These are phyloP conservation scores for Colletotrichum navitas DNA, from an alignment of 2,329 filamentous ascomycete genomes.

Conservation along the genomic window DNA sequence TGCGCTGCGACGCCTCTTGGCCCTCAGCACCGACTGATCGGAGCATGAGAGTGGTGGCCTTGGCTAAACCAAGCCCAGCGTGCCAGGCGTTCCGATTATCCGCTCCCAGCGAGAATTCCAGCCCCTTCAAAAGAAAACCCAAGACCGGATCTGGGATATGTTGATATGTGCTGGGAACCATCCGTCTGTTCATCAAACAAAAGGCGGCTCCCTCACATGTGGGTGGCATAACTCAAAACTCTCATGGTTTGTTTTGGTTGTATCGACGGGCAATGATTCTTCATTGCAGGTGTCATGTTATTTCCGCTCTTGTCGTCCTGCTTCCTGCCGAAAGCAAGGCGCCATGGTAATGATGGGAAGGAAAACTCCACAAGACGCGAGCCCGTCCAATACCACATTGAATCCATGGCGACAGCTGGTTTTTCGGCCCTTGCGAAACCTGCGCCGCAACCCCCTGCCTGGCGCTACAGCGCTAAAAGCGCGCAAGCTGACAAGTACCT, in stretches of 20 bases:
- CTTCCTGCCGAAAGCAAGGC: conserved; percentile 13
- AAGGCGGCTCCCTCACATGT: neutral
- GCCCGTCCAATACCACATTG: neutral
- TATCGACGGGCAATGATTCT: neutral
- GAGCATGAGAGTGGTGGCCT: conserved; percentile 26
- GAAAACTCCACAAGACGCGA: conserved; percentile 8
- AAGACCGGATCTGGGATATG: conserved; percentile 26
- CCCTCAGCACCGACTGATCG: neutral
- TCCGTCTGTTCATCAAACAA: conserved; percentile 9
- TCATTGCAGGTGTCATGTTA: conserved; percentile 1
- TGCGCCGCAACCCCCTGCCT: neutral
- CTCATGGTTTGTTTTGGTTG: neutral
- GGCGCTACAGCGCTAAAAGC: neutral
- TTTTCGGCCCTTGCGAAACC: neutral
- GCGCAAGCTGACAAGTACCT: neutral
- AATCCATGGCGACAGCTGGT: neutral
- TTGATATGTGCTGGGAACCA: conserved; percentile 2
- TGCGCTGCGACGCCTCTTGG: neutral
- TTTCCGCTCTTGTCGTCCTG: neutral
- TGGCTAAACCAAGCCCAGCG: conserved; percentile 32
- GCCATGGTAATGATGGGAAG: neutral
- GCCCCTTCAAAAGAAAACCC: neutral
- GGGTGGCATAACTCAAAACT: neutral
- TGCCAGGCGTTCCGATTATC: conserved; percentile 36
- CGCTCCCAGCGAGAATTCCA: conserved; percentile 31